Evolutionary conservation across 371 early-diverging fungal genomes (phyloP).

Genomic region (Rhizopus arrhizus): DNA sequence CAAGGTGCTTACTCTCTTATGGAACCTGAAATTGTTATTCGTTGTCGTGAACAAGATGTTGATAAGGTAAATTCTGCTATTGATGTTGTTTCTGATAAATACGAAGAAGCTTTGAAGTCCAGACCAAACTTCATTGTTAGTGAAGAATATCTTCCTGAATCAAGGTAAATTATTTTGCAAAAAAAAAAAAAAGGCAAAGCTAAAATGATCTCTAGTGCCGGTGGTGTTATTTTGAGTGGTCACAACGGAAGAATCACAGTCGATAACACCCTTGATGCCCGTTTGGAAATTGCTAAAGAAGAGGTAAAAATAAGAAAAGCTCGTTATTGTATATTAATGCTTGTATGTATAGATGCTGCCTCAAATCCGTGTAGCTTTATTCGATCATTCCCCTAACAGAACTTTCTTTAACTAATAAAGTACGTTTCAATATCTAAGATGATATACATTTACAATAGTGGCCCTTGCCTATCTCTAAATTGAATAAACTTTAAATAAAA

Average conservation of each 20-base stretch:
- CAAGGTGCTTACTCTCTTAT: slow-evolving; percentile 86
- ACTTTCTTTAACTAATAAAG: slow-evolving; percentile 83
- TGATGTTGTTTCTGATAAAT: slow-evolving; percentile 60
- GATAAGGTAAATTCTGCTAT: slow-evolving; percentile 63
- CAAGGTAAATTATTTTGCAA: slow-evolving; percentile 30
- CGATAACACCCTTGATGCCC: slow-evolving; percentile 88
- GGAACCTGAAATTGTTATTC: slow-evolving; percentile 74
- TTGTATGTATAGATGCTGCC: slow-evolving; percentile 75
- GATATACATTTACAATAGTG: too few species aligned
- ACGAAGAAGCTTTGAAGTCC: slow-evolving; percentile 59
- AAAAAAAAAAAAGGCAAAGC: not conserved
- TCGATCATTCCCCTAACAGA: slow-evolving; percentile 88
- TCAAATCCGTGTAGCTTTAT: slow-evolving; percentile 84
- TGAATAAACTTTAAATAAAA: too few species aligned
- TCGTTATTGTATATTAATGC: not conserved
- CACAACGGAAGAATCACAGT: slow-evolving; percentile 79
- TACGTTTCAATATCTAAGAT: too few species aligned
- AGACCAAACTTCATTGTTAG: slow-evolving; percentile 59
- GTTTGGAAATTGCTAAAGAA: slow-evolving; percentile 81
- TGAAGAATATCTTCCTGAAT: slow-evolving; percentile 54
- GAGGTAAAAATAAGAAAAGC: slow-evolving; percentile 45
- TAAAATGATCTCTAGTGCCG: slow-evolving; percentile 60
- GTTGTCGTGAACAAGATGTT: slow-evolving; percentile 76
- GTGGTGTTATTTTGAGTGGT: slow-evolving; percentile 83
- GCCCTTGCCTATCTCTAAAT: too few species aligned